Conservation (phyloP, 139 green algal genomes). For the Pleodorina starrii region DNA sequence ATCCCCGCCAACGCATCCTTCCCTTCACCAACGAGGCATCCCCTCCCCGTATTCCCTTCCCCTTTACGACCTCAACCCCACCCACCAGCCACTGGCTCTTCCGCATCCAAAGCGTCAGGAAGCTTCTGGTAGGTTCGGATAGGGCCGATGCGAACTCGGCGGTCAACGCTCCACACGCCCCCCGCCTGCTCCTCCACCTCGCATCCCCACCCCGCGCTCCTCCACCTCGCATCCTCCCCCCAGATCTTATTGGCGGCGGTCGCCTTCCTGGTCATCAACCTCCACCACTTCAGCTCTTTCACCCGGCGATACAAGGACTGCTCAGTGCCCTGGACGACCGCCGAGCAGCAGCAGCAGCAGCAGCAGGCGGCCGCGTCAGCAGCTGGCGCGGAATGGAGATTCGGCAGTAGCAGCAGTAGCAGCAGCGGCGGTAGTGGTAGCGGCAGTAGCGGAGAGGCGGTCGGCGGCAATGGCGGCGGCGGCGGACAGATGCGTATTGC, state of each 20-base stretch:
- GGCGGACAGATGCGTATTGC: background rate
- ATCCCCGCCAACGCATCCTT: too few relatives aligned
- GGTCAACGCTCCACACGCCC: too few relatives aligned
- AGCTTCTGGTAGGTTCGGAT: background rate
- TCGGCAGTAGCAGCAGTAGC: background rate
- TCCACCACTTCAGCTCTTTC: background rate
- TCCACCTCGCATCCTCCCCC: too few relatives aligned
- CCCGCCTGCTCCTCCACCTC: too few relatives aligned
- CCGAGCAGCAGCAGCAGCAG: too few relatives aligned
- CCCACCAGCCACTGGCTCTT: background rate
- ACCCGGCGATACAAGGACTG: conserved; percentile 31
- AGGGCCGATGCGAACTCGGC: too few relatives aligned
- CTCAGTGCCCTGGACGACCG: conserved; percentile 9
- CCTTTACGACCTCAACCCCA: too few relatives aligned
- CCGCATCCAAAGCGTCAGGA: background rate
- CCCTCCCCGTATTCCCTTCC: too few relatives aligned
- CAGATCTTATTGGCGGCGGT: background rate
- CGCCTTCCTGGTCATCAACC: background rate
- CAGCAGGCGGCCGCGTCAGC: too few relatives aligned
- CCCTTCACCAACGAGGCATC: too few relatives aligned
- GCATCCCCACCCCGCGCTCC: background rate
- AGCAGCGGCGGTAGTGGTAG: background rate
- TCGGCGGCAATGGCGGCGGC: background rate
- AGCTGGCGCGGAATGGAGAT: background rate
- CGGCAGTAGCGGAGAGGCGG: background rate